Percentiles rank a stretch among this genome's conserved stretches.
Evolutionary conservation across 176 grass and related monocot genomes (phyloP).

Genomic region (Ensete glaucum): DNA sequence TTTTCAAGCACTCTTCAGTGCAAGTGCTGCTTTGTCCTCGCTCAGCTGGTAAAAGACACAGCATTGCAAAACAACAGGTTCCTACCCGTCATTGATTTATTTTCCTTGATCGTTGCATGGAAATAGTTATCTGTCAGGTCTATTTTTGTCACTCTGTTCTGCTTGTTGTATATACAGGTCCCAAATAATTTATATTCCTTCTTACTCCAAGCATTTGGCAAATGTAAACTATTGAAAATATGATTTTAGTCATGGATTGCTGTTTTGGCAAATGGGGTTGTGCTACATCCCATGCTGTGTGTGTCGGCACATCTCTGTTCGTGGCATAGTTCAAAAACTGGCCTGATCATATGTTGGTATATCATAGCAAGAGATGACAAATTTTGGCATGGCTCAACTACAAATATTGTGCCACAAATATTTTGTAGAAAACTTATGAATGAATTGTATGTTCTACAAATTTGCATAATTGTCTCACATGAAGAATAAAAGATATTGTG

Average conservation of each 20-base stretch:
- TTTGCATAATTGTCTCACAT: too few species aligned
- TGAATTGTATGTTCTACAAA: too few species aligned
- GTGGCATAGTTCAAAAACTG: too few species aligned
- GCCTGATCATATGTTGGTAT: too few species aligned
- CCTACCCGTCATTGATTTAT: background rate
- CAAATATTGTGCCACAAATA: background rate
- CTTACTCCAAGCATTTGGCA: background rate
- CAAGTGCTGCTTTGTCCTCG: constrained; percentile 69
- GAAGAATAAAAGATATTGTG: too few species aligned
- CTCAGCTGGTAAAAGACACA: constrained; percentile 64
- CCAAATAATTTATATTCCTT: background rate
- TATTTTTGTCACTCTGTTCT: background rate
- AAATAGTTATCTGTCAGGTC: background rate
- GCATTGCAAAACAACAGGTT: constrained; percentile 77
- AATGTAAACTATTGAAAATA: background rate
- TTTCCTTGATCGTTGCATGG: background rate
- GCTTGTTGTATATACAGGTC: background rate
- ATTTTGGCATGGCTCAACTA: too few species aligned
- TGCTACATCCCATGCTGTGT: background rate
- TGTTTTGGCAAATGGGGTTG: background rate
- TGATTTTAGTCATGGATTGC: too few species aligned
- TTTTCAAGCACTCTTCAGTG: constrained; percentile 95
- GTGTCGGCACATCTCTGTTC: background rate
- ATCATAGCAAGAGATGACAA: too few species aligned
- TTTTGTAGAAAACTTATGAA: background rate